Evolutionary conservation across 345 rosid genomes (phyloP).

Genomic region (Camelina neglecta): DNA sequence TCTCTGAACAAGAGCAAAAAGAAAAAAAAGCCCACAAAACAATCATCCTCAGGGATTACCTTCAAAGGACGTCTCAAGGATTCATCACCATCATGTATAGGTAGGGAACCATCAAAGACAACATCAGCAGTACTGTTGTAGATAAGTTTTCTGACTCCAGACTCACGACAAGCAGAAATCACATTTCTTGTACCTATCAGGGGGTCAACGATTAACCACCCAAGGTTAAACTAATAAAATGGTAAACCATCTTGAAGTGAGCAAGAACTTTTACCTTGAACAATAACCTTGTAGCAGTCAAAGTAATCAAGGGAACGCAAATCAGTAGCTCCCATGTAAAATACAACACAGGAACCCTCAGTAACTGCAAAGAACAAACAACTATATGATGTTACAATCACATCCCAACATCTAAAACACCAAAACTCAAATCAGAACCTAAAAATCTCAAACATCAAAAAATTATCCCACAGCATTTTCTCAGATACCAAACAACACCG

Average conservation of each 20-base stretch:
- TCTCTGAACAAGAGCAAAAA: conserved; percentile 12
- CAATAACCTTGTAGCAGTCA: conserved; percentile 65
- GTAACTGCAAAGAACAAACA: conserved; percentile 57
- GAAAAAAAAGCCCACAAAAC: not conserved
- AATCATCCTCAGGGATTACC: conserved; percentile 49
- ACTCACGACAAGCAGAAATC: conserved; percentile 72
- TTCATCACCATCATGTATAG: conserved; percentile 70
- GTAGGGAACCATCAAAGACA: conserved; percentile 74
- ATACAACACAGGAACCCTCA: conserved; percentile 72
- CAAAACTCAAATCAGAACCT: conserved; percentile 25
- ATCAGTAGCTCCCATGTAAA: conserved; percentile 65
- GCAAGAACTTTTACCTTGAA: conserved; percentile 64
- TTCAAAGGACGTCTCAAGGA: conserved; percentile 64
- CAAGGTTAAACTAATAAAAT: not conserved
- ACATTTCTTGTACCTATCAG: conserved; percentile 80
- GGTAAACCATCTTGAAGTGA: not conserved
- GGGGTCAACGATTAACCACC: not conserved
- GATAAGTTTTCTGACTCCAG: conserved; percentile 77
- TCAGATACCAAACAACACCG: conserved; percentile 16
- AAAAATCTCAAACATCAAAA: conserved; percentile 16
- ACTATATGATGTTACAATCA: conserved; percentile 26
- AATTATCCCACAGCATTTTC: conserved; percentile 6
- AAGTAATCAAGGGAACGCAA: conserved; percentile 55
- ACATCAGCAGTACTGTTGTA: conserved; percentile 89
- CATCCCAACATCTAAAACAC: conserved; percentile 14